Base-by-base conservation (phyloP, 2,329 filamentous ascomycete genomes). In the Alternaria infectoria region DNA sequence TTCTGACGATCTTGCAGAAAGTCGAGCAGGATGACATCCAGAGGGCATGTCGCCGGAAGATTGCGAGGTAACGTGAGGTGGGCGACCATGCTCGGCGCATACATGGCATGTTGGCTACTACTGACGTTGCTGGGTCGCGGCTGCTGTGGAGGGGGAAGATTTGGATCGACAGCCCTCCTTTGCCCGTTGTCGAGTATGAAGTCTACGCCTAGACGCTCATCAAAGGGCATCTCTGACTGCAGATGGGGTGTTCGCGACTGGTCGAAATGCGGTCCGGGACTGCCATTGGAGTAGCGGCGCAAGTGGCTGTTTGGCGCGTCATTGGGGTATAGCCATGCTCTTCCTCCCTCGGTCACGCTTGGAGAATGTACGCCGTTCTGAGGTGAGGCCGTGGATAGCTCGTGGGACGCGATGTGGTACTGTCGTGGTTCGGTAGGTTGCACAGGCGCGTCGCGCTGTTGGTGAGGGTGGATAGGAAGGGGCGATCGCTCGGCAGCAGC, bases 1-100 rank as follows among this genome's bases (percentile, higher is more conserved):
- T 90, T 86, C 32, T 86, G 86, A 6, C 91, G 87, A 70, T 92
- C 88, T 25, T 87, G 84, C 26, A 96, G 85, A 73, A 96, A 96
- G 75, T 94, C 90, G 23, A 95, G 86, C 47, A 97, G 85, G n/a
- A 97, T 86, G 45, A 83, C 85, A 74, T 97, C 93, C 2, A 97
- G 84, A 0, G 92, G 88, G 76, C 92, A 96, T 0, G 92, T 93
- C 1, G 92, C 86, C 2, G 84, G 77, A 19, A 86, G 84, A 72
- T 93, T 92, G 26, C 77, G 77, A 3, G 82, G 82, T 5, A 83
- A 67, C 6, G 78, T 80, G 54, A 78, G 68, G 61, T 79, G 77
- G 0, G 77, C 74, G 3, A 71, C 63, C 63, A 77, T 66, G 56
- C 54, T 66, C 2, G 76, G 75, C 6, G 77, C 76, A 57, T 76